Base-by-base conservation (phyloP, 257 asterid genomes). In the Solanum peruvianum region DNA sequence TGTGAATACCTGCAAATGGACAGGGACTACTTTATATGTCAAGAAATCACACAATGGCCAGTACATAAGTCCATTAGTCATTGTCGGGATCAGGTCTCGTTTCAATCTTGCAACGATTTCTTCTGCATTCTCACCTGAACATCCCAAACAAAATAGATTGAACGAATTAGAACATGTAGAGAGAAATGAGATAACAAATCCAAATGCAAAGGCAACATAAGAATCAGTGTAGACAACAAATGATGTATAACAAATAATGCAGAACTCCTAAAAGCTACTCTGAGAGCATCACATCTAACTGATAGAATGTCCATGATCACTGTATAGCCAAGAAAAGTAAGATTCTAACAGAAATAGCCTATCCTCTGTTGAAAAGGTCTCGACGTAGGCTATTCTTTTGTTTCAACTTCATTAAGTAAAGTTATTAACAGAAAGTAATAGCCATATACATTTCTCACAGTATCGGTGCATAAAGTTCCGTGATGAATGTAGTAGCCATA, bases 21-120 rank as follows among this genome's bases (percentile, higher is more conserved):
- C 94, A 7, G 98, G 98, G 91, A 96, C 84, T 88, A 92, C 82
- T 92, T 92, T 96, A 93, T 88, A 95, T 33, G 98, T 95, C 82
- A 96, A 70, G 92, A 95, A 94, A 88, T 96, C 99, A 75, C 99
- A 96, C 14, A 92, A 9, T 20, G 99, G 99, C 99, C 98, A 96
- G 91, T 88, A 94, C 87, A 96, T 73, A 67, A 95, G 93, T 70
- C 98, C 99, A 41, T 89, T 92, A 82, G 90, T 84, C 92, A 94
- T 82, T 73, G 98, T 95, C 1, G 99, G 98, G 86, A 96, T 88
- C 89, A 95, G 89, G 86, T 96, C 98, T n/a, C 98, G 92, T 87
- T 90, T 93, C 93, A 94, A 92, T 88, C 98, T 90, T 85, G 94
- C 98, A 86, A 86, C 90, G 77, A 95, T 93, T 91, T 96, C 98